Evolutionary conservation across 139 green algal species (phyloP).

Genomic region (Pleodorina starrii): DNA sequence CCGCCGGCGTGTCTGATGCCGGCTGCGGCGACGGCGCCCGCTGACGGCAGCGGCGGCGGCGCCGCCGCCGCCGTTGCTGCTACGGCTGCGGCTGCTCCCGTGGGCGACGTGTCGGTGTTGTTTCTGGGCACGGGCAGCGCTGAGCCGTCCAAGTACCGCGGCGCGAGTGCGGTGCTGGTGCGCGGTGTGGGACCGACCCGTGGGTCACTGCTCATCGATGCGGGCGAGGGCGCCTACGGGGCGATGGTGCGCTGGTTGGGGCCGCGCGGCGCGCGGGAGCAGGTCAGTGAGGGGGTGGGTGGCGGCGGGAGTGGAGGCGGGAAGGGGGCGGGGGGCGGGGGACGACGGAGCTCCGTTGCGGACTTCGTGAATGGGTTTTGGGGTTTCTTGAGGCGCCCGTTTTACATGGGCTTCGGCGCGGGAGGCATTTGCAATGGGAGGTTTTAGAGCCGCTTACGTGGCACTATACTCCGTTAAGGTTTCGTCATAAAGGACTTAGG

Average conservation of each 20-base stretch:
- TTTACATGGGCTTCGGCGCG: too few species aligned
- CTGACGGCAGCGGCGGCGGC: neutral
- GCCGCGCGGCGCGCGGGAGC: conserved; percentile 8
- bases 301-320: too few species aligned
- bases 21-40: neutral
- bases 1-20: neutral
- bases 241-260: conserved; percentile 70
- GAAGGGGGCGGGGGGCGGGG: too few species aligned
- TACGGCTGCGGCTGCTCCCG: neutral
- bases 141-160: conserved; percentile 89
- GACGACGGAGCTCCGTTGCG: too few species aligned
- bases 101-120: conserved; percentile 53
- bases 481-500: too few species aligned
- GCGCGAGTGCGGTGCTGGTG: conserved; percentile 74
- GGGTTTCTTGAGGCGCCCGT: too few species aligned
- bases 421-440: too few species aligned
- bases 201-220: conserved; percentile 81
- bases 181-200: conserved; percentile 22
- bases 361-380: too few species aligned
- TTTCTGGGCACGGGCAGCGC: conserved; percentile 90
- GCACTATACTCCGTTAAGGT: too few species aligned
- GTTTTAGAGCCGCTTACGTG: too few species aligned
- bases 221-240: conserved; percentile 81
- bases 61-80: neutral
- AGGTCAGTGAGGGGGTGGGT: conserved; percentile 28